Base-by-base conservation (phyloP, 805 yeast species). In the Sugiyamaella marilandica region DNA sequence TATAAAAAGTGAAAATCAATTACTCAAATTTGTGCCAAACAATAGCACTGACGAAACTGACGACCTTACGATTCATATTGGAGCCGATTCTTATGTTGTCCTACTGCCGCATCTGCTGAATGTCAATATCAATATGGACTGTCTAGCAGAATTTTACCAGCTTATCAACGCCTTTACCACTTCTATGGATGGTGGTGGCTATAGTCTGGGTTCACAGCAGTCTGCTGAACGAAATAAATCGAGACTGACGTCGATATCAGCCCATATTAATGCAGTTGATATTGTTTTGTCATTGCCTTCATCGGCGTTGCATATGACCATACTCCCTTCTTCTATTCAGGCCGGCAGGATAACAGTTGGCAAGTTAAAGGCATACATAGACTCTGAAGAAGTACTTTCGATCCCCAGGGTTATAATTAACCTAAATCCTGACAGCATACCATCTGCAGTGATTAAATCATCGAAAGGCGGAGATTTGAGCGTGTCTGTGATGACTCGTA, bases 31-130 rank as follows among this genome's bases (percentile, higher is more conserved):
- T 16, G 37, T 34, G 5, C 37, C 37, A 34, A 34, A 47, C 33
- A n/a, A 34, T 37, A 36, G 16, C 8, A 34, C 16, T 33, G 52
- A 51, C 2, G 46, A 53, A 3, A 51, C 13, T 11, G 54, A 50
- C 33, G 56, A 53, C 33, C 10, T 54, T 9, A 41, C 53, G 9
- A 14, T 34, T 24, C 54, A 47, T n/a, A 11, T 45, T 14, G 49
- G 47, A 11, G 24, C 19, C 5, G 18, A 19, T 5, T n/a, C 43
- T 19, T 21, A 39, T 13, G 43, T 39, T 2, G 47, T 47, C 2
- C 41, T 54, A 10, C 46, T 54, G 9, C 57, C 57, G 14, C 39
- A 45, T 45, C 16, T n/a, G 3, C 21, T 39, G 13, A 39, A 39
- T n/a, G 19, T 39, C 4, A 39, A 21, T 21, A 11, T 39, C 5